Base-by-base conservation (phyloP, 768 basidiomycete genomes). In the Pholiota conissans region DNA sequence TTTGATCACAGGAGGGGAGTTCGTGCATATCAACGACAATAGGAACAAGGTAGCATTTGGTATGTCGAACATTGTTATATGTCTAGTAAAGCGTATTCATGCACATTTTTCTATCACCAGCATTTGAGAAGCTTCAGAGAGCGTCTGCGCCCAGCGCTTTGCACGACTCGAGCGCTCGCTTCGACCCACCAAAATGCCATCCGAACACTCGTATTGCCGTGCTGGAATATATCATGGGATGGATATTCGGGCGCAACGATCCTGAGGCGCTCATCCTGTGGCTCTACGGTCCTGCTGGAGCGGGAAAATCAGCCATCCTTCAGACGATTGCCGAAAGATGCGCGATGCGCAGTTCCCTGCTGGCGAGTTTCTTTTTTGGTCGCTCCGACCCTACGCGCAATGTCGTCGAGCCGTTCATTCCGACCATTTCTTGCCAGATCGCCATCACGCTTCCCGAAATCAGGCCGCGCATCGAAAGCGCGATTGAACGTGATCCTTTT, bases 231-330 rank as follows among this genome's bases (percentile, higher is more conserved):
- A 1, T 35, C 59, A 10, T 26, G 3, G 45, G 45, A 46, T 20
- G 45, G 45, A 46, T 35, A 18, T 18, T 8, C 47, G n/a, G 2
- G 22, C 29, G 22, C 48, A 35, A n/a, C n/a, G n/a, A n/a, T n/a
- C n/a, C n/a, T n/a, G n/a, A n/a, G n/a, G n/a, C n/a, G n/a, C n/a
- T n/a, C 22, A 56, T 35, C 6, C 34, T 57, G 34, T 61, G 60
- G 60, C 5, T 61, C 9, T 45, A 49, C 50, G 60, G 60, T 3
- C 37, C 56, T 26, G 60, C 60, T 7, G 60, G 60, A 10, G 56
- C 60, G 2, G 60, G 60, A 50, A 61, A 61, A 34, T 61, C 60
- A 4, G 51, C 60, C 6, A 57, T 61, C n/a, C 29, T 35, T n/a
- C n/a, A n/a, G n/a, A n/a, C n/a, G n/a, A n/a, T n/a, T n/a, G n/a